A percentile compares a stretch with the other conserved stretches of the same genome.
Evolutionary conservation across 345 rosid species (phyloP).

Genomic region (Euphorbia peplus): DNA sequence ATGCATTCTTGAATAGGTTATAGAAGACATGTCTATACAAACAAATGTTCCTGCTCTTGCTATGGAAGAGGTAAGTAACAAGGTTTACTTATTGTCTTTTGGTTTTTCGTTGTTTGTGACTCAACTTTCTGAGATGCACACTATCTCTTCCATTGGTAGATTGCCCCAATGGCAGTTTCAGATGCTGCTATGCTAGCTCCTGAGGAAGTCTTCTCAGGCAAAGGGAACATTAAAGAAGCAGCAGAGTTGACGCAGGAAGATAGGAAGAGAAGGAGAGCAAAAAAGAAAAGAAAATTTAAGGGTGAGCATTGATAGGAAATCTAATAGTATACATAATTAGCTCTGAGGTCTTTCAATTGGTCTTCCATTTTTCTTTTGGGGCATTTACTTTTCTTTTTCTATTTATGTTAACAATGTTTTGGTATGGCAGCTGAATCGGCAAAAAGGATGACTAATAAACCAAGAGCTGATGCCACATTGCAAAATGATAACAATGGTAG

Average conservation of each 20-base stretch:
- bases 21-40: slow-evolving; percentile 89
- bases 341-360: neutral
- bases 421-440: slow-evolving; percentile 53
- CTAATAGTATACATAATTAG: neutral
- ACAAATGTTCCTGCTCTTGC: slow-evolving; percentile 92
- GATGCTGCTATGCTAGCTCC: slow-evolving; percentile 99
- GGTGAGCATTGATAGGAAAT: slow-evolving; percentile 39
- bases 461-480: slow-evolving; percentile 18
- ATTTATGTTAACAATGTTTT: slow-evolving; percentile 9
- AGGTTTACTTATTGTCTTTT: neutral
- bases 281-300: slow-evolving; percentile 82
- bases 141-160: slow-evolving; percentile 39
- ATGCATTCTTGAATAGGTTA: slow-evolving; percentile 45
- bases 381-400: neutral
- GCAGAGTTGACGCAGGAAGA: slow-evolving; percentile 76
- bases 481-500: slow-evolving; percentile 40
- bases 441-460: slow-evolving; percentile 50
- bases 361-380: neutral
- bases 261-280: slow-evolving; percentile 95
- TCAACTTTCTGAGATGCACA: slow-evolving; percentile 4
- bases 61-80: slow-evolving; percentile 95
- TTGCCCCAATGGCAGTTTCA: slow-evolving; percentile 90
- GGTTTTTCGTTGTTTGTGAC: neutral
- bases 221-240: slow-evolving; percentile 84
- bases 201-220: slow-evolving; percentile 81